These are phyloP conservation scores for Scedosporium dehoogii DNA, from an alignment of 2,329 filamentous ascomycete genomes.

Conservation along the genomic window DNA sequence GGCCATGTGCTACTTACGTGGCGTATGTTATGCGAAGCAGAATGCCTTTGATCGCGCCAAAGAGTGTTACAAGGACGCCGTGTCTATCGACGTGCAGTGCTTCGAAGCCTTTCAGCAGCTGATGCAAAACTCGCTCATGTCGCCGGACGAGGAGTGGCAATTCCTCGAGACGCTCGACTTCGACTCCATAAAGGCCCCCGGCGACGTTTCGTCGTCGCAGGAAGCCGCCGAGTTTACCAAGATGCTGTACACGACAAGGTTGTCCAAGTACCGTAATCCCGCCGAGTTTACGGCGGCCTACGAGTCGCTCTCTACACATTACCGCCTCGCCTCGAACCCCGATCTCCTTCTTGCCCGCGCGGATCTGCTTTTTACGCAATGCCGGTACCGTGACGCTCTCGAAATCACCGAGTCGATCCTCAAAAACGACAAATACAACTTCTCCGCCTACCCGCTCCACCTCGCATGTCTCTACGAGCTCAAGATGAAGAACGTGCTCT, in stretches of 20 bases:
- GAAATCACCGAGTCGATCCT: slow-evolving; percentile 76
- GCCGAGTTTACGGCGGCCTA: slow-evolving; percentile 73
- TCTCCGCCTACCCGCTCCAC: slow-evolving; percentile 80
- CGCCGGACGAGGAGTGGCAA: slow-evolving; percentile 78
- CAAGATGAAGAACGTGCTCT: slow-evolving; percentile 75
- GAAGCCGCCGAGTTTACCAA: slow-evolving; percentile 90
- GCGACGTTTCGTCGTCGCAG: slow-evolving; percentile 57
- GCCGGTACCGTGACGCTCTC: slow-evolving; percentile 81
- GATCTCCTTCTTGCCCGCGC: slow-evolving; percentile 86
- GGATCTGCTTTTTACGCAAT: slow-evolving; percentile 88
- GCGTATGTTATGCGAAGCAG: slow-evolving; percentile 90
- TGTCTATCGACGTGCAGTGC: slow-evolving; percentile 93
- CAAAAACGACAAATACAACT: slow-evolving; percentile 77
- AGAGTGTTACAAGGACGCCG: slow-evolving; percentile 96
- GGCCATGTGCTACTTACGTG: slow-evolving; percentile 91
- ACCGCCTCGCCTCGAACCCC: slow-evolving; percentile 75
- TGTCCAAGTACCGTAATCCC: slow-evolving; percentile 92
- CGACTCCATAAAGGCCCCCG: slow-evolving; percentile 59
- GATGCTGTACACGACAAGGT: slow-evolving; percentile 88
- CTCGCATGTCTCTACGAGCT: slow-evolving; percentile 87
- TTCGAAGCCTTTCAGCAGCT: slow-evolving; percentile 97
- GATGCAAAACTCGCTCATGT: slow-evolving; percentile 91
- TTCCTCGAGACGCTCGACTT: slow-evolving; percentile 88
- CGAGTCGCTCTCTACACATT: slow-evolving; percentile 87
- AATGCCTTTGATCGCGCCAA: slow-evolving; percentile 96